Evolutionary conservation across 345 rosid genomes (phyloP).

Genomic region (Combretum micranthum): DNA sequence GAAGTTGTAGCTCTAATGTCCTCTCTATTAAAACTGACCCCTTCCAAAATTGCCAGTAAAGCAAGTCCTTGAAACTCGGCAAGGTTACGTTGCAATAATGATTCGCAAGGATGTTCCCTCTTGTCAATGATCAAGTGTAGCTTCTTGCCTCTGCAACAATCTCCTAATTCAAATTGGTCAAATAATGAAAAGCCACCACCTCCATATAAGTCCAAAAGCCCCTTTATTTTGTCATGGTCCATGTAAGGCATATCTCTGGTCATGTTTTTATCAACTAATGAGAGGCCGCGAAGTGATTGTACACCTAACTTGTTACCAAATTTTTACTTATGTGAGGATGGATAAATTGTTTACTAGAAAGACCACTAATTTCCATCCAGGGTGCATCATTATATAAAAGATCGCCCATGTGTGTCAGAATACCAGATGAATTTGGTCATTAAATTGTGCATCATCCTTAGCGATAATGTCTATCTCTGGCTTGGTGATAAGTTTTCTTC

Average conservation of each 20-base stretch:
- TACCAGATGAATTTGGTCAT: too few relatives aligned
- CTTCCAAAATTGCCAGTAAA: too few relatives aligned
- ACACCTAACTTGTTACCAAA: constrained; percentile 75
- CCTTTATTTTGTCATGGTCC: constrained; percentile 59
- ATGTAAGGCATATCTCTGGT: too few relatives aligned
- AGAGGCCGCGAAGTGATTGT: too few relatives aligned
- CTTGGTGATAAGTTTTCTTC: too few relatives aligned
- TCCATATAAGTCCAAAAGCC: constrained; percentile 68
- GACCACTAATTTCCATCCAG: constrained; percentile 68
- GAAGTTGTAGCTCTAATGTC: too few relatives aligned
- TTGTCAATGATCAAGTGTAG: constrained; percentile 79
- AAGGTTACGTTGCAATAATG: constrained; percentile 85
- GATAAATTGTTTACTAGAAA: constrained; percentile 62
- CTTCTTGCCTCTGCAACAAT: constrained; percentile 78
- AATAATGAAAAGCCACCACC: constrained; percentile 72
- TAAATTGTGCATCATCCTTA: too few relatives aligned
- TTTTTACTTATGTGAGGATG: constrained; percentile 77
- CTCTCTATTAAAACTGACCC: too few relatives aligned
- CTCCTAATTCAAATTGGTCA: constrained; percentile 93
- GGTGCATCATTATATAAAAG: constrained; percentile 97
- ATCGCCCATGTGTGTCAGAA: too few relatives aligned
- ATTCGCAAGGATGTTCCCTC: constrained; percentile 78
- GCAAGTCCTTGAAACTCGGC: constrained; percentile 95
- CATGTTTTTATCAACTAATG: too few relatives aligned
- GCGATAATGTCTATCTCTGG: too few relatives aligned